Conservation (phyloP, 768 basidiomycete genomes). For the Boletus fagicola region DNA sequence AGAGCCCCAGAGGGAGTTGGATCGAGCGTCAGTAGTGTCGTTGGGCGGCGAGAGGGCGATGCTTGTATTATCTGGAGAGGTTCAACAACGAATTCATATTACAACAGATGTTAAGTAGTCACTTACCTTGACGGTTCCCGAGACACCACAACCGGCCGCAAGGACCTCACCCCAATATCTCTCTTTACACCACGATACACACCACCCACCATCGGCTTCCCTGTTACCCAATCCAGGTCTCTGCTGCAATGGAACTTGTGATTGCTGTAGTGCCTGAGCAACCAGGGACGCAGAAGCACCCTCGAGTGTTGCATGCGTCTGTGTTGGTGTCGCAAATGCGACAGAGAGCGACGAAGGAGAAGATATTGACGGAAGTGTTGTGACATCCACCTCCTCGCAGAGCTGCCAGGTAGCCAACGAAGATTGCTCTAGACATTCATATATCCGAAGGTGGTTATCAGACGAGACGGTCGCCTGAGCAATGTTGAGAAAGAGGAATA, state of each 20-base stretch:
- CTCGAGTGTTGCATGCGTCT: conserved; percentile 53
- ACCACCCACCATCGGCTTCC: conserved; percentile 92
- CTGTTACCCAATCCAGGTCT: conserved; percentile 55
- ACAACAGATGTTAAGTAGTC: neutral
- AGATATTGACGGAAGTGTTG: conserved; percentile 45
- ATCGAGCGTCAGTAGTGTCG: conserved; percentile 55
- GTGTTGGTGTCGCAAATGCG: conserved; percentile 70
- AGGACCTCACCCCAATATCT: conserved; percentile 92
- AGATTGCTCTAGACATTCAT: conserved; percentile 83
- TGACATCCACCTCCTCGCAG: conserved; percentile 73
- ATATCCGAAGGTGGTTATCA: conserved; percentile 84
- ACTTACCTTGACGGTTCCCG: conserved; percentile 73
- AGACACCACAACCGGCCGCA: conserved; percentile 71
- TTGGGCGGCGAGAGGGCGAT: conserved; percentile 64
- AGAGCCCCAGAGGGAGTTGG: conserved; percentile 36
- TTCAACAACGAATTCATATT: conserved; percentile 1
- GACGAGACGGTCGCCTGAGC: conserved; percentile 81
- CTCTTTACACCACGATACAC: conserved; percentile 94
- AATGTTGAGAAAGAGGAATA: neutral
- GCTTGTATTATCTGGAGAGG: conserved; percentile 67
- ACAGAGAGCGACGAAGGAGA: conserved; percentile 49
- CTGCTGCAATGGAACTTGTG: conserved; percentile 33
- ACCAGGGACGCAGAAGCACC: conserved; percentile 58
- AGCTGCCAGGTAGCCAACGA: conserved; percentile 73
- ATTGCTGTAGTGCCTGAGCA: conserved; percentile 62